Percentiles rank a stretch among this genome's conserved stretches.
These are phyloP conservation scores for Tetracentron sinense DNA, from an alignment of 164 flowering plant genomes.

Conservation along the genomic window DNA sequence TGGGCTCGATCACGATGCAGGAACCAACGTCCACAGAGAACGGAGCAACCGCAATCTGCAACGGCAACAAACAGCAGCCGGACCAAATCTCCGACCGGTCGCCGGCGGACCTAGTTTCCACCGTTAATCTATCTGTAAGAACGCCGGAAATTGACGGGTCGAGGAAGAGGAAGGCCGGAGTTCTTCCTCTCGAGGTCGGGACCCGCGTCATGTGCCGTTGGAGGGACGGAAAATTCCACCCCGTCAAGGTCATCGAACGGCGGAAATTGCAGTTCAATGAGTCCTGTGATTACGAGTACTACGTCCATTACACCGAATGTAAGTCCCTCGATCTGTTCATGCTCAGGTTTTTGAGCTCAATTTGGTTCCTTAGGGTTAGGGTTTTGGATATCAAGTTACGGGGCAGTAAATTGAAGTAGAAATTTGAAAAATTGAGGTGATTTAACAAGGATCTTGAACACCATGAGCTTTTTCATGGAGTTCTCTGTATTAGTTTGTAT, in stretches of 20 bases:
- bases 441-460: no score
- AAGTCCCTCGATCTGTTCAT: conserved; percentile 11
- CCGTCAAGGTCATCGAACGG: conserved; percentile 73
- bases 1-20: no score
- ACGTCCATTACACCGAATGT: conserved; percentile 78
- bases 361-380: no score
- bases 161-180: conserved; percentile 35
- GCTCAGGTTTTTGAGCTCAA: no score
- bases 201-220: conserved; percentile 75
- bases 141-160: conserved; percentile 17
- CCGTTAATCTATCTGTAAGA: neutral
- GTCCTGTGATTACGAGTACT: conserved; percentile 56
- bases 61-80: conserved; percentile 12
- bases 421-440: no score
- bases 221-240: conserved; percentile 65
- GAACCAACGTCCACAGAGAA: conserved; percentile 27
- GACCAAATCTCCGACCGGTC: neutral
- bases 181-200: conserved; percentile 62
- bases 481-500: no score
- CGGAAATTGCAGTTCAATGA: conserved; percentile 28
- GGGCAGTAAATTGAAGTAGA: no score
- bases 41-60: conserved; percentile 18
- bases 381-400: no score
- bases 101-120: neutral
- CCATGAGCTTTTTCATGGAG: no score